Conservation (phyloP, 2,329 filamentous ascomycete species). For the Zymoseptoria crescenta region DNA sequence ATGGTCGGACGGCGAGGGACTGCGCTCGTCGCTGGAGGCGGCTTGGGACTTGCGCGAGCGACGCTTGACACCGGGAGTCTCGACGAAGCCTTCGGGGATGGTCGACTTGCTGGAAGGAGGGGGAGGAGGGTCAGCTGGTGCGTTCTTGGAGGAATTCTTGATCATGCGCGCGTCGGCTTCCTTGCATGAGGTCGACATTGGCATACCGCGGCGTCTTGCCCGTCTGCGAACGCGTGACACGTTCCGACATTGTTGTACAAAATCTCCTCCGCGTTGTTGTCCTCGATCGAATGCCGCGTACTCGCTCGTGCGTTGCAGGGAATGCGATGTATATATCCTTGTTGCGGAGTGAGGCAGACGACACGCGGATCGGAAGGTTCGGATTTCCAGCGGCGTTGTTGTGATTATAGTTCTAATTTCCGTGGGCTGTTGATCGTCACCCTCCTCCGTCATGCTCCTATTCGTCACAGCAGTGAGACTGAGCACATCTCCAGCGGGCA, state of each 20-base stretch:
- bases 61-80: constrained; percentile 40
- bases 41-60: constrained; percentile 36
- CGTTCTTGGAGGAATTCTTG: neutral
- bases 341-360: neutral
- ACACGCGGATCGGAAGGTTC: neutral
- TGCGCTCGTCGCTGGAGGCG: constrained; percentile 26
- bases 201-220: constrained; percentile 43
- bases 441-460: neutral
- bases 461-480: neutral
- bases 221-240: constrained; percentile 40
- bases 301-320: neutral
- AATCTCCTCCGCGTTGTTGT: neutral
- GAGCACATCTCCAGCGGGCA: neutral
- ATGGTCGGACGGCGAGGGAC: constrained; percentile 26
- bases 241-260: constrained; percentile 13
- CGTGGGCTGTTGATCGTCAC: neutral
- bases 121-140: neutral
- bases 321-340: neutral
- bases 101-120: constrained; percentile 26
- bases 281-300: too few species aligned
- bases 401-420: neutral
- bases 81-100: constrained; percentile 40
- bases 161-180: neutral
- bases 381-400: neutral
- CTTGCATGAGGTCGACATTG: neutral